Evolutionary conservation across 2,329 filamentous ascomycete species (phyloP).

Genomic region (Nemania sp.): DNA sequence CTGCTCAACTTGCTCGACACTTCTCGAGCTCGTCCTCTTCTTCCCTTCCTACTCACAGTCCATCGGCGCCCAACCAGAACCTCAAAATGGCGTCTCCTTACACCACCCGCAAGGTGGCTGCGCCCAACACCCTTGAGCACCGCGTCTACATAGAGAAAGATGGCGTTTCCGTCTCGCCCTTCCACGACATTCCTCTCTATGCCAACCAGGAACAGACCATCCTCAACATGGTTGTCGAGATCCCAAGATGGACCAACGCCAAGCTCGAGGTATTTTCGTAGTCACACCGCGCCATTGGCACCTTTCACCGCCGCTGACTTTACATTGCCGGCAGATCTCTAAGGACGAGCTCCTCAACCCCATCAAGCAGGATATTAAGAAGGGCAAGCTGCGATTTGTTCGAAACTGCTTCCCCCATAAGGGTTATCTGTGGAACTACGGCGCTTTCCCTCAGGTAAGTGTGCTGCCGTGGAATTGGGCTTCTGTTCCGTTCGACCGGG

Average conservation of each 20-base stretch:
- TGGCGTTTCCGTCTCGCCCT: conserved; percentile 89
- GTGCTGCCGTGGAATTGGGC: conserved; percentile 6
- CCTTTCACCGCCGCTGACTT: conserved; percentile 16
- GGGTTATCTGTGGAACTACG: conserved; percentile 99
- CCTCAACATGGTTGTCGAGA: conserved; percentile 99
- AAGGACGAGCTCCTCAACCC: conserved; percentile 98
- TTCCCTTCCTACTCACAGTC: conserved; percentile 29
- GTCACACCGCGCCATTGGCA: background rate
- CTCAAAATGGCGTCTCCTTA: conserved; percentile 67
- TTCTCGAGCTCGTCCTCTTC: conserved; percentile 46
- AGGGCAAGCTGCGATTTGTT: conserved; percentile 98
- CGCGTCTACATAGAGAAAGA: conserved; percentile 98
- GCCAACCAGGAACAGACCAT: conserved; percentile 95
- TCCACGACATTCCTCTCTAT: conserved; percentile 98
- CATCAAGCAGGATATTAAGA: conserved; percentile 99
- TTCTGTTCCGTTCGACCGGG: conserved; percentile 5
- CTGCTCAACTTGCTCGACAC: conserved; percentile 59
- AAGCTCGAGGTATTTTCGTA: conserved; percentile 84
- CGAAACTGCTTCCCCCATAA: conserved; percentile 99
- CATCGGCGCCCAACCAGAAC: conserved; percentile 6
- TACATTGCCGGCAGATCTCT: conserved; percentile 70
- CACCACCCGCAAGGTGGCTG: conserved; percentile 81
- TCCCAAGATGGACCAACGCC: conserved; percentile 98
- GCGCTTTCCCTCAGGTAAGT: conserved; percentile 92
- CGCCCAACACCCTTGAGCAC: conserved; percentile 93